These are phyloP conservation scores for Grigorovia yakushimaensis DNA, from an alignment of 805 yeast species.

Conservation along the genomic window DNA sequence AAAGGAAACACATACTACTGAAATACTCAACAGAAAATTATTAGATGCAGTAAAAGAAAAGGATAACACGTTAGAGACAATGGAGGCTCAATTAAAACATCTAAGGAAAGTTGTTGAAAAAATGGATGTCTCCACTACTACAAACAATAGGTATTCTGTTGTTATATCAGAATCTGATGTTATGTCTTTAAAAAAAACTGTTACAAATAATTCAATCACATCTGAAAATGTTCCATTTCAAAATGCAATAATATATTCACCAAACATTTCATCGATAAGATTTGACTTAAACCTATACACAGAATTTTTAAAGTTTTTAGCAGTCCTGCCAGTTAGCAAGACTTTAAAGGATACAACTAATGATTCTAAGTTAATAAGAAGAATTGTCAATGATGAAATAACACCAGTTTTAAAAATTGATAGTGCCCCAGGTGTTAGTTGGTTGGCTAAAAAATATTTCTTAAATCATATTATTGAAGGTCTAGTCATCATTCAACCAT, in stretches of 20 bases:
- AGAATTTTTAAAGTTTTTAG: conserved; percentile 33
- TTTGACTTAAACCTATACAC: conserved; percentile 32
- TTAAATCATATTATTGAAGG: conserved; percentile 68
- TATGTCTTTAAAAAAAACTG: conserved; percentile 14
- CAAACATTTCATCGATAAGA: conserved; percentile 33
- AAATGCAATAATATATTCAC: conserved; percentile 29
- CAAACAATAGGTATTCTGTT: conserved; percentile 9
- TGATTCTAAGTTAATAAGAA: conserved; percentile 49
- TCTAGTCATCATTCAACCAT: conserved; percentile 74
- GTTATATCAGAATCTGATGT: conserved; percentile 8
- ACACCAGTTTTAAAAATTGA: conserved; percentile 64
- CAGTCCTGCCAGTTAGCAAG: conserved; percentile 27
- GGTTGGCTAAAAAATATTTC: conserved; percentile 52
- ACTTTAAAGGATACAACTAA: conserved; percentile 32
- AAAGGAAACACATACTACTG: conserved; percentile 49
- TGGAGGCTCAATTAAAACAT: conserved; percentile 58
- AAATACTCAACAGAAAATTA: conserved; percentile 49
- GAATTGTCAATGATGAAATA: conserved; percentile 64
- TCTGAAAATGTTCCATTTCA: neutral
- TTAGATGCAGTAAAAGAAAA: conserved; percentile 52
- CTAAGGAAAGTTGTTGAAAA: conserved; percentile 51
- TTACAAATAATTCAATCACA: conserved; percentile 8
- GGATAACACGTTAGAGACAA: conserved; percentile 52
- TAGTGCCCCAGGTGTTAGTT: conserved; percentile 50
- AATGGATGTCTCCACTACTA: conserved; percentile 21